Evolutionary conservation across 2,329 filamentous ascomycete genomes (phyloP), one percentile per base, ranked within the genome.

Genomic region (Endocalyx cinctus): DNA sequence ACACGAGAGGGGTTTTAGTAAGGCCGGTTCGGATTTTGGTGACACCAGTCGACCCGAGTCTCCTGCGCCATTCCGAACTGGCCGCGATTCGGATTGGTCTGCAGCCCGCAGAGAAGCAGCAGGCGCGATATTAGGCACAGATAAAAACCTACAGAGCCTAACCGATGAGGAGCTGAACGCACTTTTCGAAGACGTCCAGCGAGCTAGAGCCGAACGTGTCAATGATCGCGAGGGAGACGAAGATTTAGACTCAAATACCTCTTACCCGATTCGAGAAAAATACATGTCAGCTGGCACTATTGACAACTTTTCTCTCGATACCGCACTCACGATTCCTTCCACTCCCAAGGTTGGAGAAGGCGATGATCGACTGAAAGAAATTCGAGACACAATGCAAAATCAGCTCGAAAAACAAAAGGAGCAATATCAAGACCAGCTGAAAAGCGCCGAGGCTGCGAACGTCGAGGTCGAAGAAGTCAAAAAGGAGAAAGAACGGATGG

Each of bases 241-340:
- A 36, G 92, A 97, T 56, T 79, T 82, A 34, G 92, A 98, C 46
- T 96, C 90, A 1, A 77, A 84, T 29, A 84, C 82, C 17, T 96
- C 90, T 1, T 96, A 89, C 53, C 83, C 87, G 2, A 71, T 89
- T 18, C 76, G 92, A 32, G 92, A 98, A 50, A 97, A 97, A 54
- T 97, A 97, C 60, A 77, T 95, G 66, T 96, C 89, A 3, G 92
- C 84, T 35, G 90, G 90, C 2, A 96, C 90, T 0, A 73, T 97
- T 33, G 92, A 98, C 62, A 96, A 94, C 55, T 92, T 96, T 52
- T 97, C 90, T 2, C 70, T 98, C 12, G 92, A 98, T 56, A 98
- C 92, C 2, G 84, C 82, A 10, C 70, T 98, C 31, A 98, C 92
- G 0, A 88, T 96, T 72, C 92, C 92, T 2, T 94, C 88, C 0